Evolutionary conservation across 2,329 filamentous ascomycete species (phyloP).

Genomic region (Thielaviopsis euricoi): DNA sequence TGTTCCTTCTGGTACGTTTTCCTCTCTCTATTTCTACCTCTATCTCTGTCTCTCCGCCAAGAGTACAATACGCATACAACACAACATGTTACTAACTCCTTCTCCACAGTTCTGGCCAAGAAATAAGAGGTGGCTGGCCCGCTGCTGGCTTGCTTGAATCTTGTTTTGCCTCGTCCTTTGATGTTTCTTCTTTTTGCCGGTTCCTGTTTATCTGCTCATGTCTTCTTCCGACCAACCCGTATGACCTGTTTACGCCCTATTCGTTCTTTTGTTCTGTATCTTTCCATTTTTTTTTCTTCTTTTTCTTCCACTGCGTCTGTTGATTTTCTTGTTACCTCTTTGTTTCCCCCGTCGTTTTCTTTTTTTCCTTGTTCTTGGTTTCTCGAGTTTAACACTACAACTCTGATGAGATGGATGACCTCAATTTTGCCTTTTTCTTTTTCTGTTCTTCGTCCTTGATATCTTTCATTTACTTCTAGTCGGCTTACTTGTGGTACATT

Average conservation of each 20-base stretch:
- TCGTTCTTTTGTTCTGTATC: background rate
- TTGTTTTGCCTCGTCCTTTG: background rate
- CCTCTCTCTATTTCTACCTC: background rate
- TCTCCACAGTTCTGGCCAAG: background rate
- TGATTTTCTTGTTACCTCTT: background rate
- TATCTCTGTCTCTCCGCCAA: background rate
- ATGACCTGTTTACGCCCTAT: background rate
- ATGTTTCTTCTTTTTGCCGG: background rate
- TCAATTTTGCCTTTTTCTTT: background rate
- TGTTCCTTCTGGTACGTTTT: constrained; percentile 62
- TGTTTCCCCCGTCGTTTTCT: background rate
- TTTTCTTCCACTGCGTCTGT: background rate
- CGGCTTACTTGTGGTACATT: background rate
- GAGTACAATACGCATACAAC: background rate
- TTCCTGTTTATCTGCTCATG: background rate
- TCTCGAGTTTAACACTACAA: background rate
- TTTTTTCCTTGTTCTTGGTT: too few species aligned
- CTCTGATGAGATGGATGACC: background rate
- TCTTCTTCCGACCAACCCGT: background rate
- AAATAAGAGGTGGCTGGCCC: background rate
- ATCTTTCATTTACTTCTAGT: background rate
- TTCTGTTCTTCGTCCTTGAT: background rate
- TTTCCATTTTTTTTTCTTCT: background rate
- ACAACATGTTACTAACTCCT: background rate
- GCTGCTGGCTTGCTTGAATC: background rate